phyloP scores from a whole-genome alignment of 345 rosid species.

The Barbarea vulgaris region DNA sequence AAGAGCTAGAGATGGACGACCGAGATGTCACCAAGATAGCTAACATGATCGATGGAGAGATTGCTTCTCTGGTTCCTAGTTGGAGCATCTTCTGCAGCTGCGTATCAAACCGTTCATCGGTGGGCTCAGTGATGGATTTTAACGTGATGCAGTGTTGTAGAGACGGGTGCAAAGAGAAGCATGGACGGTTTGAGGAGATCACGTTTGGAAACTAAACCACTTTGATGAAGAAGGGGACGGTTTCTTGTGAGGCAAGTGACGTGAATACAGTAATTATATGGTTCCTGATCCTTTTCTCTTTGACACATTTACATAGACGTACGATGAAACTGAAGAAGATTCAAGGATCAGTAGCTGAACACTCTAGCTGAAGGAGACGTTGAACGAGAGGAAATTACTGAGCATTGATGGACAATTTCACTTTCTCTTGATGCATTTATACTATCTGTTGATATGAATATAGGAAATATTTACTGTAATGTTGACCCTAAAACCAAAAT shows the following conservation, averaged over 20 bases:
- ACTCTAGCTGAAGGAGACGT: conserved; percentile 21
- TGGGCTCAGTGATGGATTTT: conserved; percentile 57
- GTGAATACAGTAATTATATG: conserved; percentile 23
- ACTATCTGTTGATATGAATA: neutral
- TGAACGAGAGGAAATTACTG: conserved; percentile 19
- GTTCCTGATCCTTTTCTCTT: conserved; percentile 41
- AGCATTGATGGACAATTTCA: conserved; percentile 46
- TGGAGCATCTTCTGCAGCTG: conserved; percentile 62
- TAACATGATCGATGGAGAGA: conserved; percentile 86
- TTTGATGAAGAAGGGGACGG: conserved; percentile 55
- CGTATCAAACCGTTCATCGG: conserved; percentile 62
- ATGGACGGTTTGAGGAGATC: conserved; percentile 85
- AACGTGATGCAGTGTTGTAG: conserved; percentile 54
- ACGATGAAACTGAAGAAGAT: conserved; percentile 49
- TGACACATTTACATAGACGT: neutral
- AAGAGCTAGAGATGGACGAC: conserved; percentile 82
- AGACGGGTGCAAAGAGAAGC: conserved; percentile 73
- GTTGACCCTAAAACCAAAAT: neutral
- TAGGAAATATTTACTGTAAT: neutral
- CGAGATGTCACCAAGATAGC: conserved; percentile 83
- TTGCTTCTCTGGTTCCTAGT: conserved; percentile 71
- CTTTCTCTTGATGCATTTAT: conserved; percentile 57
- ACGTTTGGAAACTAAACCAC: conserved; percentile 54
- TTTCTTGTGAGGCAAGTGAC: conserved; percentile 32
- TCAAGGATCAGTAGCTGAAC: conserved; percentile 45